phyloP scores from a whole-genome alignment of 306 rosid genomes.

The Vachellia collinsii region DNA sequence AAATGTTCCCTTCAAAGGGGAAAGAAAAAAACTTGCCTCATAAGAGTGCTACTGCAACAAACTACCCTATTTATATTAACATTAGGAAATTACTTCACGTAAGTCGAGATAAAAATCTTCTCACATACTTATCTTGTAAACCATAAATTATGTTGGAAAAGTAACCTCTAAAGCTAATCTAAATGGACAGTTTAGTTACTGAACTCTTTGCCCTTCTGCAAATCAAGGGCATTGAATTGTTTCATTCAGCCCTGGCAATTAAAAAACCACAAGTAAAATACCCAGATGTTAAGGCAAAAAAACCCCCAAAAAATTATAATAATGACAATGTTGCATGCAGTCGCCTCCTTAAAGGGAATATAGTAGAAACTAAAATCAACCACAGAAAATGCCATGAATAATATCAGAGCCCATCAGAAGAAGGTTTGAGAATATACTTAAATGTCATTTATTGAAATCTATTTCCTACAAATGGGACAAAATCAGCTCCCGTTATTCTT shows the following conservation, averaged over 20 bases:
- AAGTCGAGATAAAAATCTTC: too few species aligned
- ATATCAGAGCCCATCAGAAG: background rate
- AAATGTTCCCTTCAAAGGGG: too few species aligned
- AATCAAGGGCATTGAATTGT: background rate
- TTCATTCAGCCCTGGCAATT: background rate
- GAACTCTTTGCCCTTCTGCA: background rate
- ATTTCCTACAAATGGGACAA: constrained; percentile 7
- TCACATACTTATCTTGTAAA: too few species aligned
- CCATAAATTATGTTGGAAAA: too few species aligned
- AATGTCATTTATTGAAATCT: background rate
- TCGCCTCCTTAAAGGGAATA: background rate
- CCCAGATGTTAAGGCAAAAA: too few species aligned
- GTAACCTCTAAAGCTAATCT: too few species aligned
- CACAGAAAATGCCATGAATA: constrained; percentile 2
- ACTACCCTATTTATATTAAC: too few species aligned
- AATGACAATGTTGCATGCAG: background rate
- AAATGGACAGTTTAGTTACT: background rate
- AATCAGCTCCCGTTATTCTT: background rate
- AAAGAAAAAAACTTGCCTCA: too few species aligned
- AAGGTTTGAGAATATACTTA: constrained; percentile 9
- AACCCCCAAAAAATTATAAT: too few species aligned
- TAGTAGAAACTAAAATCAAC: background rate
- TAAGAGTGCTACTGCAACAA: too few species aligned
- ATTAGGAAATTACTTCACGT: too few species aligned
- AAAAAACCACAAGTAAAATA: too few species aligned